phyloP scores from a whole-genome alignment of 148 eudicot species.

The Salicornia ramosissima region DNA sequence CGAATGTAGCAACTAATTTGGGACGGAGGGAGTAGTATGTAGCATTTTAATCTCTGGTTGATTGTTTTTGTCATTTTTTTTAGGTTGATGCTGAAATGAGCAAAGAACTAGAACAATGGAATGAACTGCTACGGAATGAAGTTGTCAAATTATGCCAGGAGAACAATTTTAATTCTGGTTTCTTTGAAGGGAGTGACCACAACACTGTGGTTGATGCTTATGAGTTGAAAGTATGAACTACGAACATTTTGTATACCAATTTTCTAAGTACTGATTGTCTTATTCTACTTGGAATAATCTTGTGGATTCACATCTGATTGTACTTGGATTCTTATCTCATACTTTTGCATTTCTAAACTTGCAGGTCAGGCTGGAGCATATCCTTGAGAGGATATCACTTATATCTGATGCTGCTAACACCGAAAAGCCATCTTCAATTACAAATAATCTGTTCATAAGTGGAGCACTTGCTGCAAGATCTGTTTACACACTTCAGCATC shows the following conservation, averaged over 20 bases:
- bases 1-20: no score
- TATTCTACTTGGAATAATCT: no score
- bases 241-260: neutral
- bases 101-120: constrained; percentile 97
- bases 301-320: no score
- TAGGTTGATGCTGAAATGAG: constrained; percentile 85
- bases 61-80: constrained; percentile 17
- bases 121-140: constrained; percentile 83
- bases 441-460: constrained; percentile 68
- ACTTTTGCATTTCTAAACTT: constrained; percentile 12
- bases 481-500: constrained; percentile 74
- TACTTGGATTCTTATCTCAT: neutral
- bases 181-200: constrained; percentile 85
- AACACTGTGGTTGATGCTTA: constrained; percentile 82
- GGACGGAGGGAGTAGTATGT: no score
- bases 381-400: constrained; percentile 82
- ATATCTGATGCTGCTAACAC: constrained; percentile 96
- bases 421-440: constrained; percentile 75
- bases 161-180: constrained; percentile 86
- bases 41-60: neutral
- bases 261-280: neutral
- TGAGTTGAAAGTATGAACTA: constrained; percentile 67
- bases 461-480: constrained; percentile 98
- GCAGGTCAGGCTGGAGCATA: constrained; percentile 96
- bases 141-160: constrained; percentile 84